Conservation (phyloP, 371 early-diverging fungal genomes). For the Nematocida parisii region DNA sequence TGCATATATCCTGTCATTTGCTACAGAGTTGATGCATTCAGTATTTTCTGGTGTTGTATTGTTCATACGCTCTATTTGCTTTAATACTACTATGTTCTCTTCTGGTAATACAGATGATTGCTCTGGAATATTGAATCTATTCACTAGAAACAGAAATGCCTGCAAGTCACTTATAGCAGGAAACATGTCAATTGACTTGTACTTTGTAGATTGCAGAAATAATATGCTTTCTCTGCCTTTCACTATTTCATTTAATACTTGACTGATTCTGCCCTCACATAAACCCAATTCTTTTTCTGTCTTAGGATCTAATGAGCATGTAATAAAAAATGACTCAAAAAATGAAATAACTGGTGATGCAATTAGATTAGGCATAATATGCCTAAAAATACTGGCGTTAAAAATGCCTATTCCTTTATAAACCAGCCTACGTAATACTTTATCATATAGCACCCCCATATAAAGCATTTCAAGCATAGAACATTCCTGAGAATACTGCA, state of each 20-base stretch:
- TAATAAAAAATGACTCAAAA: background rate
- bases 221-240: background rate
- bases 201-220: background rate
- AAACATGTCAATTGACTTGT: background rate
- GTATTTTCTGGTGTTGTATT: too few species aligned
- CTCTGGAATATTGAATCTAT: background rate
- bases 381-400: background rate
- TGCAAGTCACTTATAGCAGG: background rate
- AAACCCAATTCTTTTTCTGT: background rate
- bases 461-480: background rate
- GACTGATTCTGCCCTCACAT: background rate
- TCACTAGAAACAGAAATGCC: background rate
- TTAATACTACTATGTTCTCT: background rate
- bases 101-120: background rate
- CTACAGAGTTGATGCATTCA: too few species aligned
- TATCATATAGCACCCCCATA: background rate
- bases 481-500: background rate
- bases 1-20: too few species aligned
- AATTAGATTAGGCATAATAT: background rate
- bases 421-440: background rate
- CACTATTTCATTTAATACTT: background rate
- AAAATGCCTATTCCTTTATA: background rate
- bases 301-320: background rate
- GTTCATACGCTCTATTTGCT: background rate
- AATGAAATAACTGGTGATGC: background rate